These are phyloP conservation scores for Chrysanthemum lavandulifolium DNA, from an alignment of 129 eudicot genomes.

Conservation along the genomic window DNA sequence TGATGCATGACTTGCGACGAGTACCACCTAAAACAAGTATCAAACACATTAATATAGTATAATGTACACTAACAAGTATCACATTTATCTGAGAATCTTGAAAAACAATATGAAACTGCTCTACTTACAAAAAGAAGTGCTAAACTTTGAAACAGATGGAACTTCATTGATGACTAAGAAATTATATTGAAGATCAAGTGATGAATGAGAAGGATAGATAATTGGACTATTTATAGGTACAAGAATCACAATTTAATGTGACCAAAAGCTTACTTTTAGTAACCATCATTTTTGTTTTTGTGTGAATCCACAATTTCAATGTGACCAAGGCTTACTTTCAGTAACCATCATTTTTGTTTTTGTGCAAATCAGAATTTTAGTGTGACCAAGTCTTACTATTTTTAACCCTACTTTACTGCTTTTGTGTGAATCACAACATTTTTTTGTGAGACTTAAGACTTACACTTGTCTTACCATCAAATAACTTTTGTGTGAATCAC, in stretches of 20 bases:
- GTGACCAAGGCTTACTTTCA: not conserved
- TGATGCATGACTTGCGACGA: not conserved
- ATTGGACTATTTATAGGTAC: not conserved
- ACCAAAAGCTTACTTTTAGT: not conserved
- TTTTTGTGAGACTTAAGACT: no score
- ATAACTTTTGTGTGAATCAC: no score
- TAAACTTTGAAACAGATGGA: not conserved
- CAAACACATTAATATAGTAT: not conserved
- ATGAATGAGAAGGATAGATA: not conserved
- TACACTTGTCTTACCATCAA: no score
- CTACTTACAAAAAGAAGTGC: conserved; percentile 7
- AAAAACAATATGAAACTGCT: not conserved
- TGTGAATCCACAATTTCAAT: not conserved
- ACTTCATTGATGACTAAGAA: conserved; percentile 5
- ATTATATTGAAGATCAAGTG: no score
- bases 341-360: not conserved
- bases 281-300: not conserved
- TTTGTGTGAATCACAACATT: no score
- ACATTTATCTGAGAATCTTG: not conserved
- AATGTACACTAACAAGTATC: not conserved
- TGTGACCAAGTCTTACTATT: not conserved
- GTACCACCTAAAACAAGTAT: not conserved
- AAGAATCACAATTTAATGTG: not conserved
- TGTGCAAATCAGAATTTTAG: not conserved
- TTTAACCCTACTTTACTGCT: no score